A percentile compares a stretch with the other conserved stretches of the same genome.
Evolutionary conservation across 306 rosid species (phyloP).

Genomic region (Malus sieversii): DNA sequence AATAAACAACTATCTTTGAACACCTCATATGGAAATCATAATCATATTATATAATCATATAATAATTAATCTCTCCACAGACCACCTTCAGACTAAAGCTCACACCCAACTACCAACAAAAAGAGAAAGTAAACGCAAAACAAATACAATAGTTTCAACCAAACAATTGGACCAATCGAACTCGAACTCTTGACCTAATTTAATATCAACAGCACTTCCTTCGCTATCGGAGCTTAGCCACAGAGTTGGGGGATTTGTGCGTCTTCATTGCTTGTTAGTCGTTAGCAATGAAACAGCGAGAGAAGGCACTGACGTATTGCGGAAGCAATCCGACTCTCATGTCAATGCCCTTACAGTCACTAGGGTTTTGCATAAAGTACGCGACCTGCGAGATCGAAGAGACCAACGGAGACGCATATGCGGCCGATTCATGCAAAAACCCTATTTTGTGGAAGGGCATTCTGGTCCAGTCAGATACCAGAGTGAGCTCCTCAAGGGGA

Average conservation of each 20-base stretch:
- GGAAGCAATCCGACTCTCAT: slow-evolving; percentile 50
- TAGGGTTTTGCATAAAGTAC: slow-evolving; percentile 55
- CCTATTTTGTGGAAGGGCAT: slow-evolving; percentile 61
- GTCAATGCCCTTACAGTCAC: slow-evolving; percentile 31
- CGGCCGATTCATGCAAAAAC: slow-evolving; percentile 41
- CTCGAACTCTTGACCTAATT: background rate
- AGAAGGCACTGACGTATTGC: slow-evolving; percentile 26
- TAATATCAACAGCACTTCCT: background rate
- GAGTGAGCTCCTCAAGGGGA: slow-evolving; percentile 57
- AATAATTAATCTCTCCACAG: background rate
- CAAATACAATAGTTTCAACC: background rate
- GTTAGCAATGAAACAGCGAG: slow-evolving; percentile 23
- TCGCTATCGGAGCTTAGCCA: background rate
- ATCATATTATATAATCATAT: slow-evolving; percentile 5
- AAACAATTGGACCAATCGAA: background rate
- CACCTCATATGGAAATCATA: slow-evolving; percentile 4
- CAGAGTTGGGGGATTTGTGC: background rate
- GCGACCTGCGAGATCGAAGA: slow-evolving; percentile 56
- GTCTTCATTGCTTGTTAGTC: background rate
- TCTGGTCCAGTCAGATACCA: slow-evolving; percentile 76
- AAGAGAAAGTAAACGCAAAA: background rate
- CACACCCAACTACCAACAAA: background rate
- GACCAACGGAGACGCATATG: slow-evolving; percentile 49
- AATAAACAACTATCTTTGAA: background rate
- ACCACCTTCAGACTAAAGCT: background rate